Evolutionary conservation across 2,329 filamentous ascomycete species (phyloP), one percentile per base, ranked within the genome.

Genomic region (Sporothrix luriei): DNA sequence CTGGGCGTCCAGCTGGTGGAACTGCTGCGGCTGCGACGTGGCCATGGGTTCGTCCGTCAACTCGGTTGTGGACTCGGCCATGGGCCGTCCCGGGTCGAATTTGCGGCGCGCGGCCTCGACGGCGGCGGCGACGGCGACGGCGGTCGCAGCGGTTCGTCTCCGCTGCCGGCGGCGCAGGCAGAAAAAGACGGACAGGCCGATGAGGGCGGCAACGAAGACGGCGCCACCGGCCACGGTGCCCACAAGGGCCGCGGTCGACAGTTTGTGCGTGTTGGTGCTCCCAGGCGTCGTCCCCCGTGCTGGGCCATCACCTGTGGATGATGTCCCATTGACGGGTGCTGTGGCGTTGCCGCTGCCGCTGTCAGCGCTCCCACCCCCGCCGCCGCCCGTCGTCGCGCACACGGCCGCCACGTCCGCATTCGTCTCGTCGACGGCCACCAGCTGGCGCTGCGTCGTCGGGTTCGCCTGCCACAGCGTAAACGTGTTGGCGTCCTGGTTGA

Each of bases 401-500:
- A 14, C 26, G 9, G 52, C 29, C 0, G 61, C 40, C 4, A 48
- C 43, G 5, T 68, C 69, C 19, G 33, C 26, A 38, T 64, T 48
- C 4, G 26, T 38, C 19, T 24, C 51, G 66, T 71, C 71, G 46
- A 72, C 68, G 52, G 72, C 71, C 10, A 73, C 72, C 3, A 73
- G 68, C 24, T 71, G 66, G 2, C 38, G 40, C 29, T n/a, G 13
- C 14, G 66, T 66, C 3, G 70, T 72, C 0, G 69, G 57, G 48
- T 71, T 71, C 24, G 70, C 70, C 7, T 26, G 29, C 75, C 70
- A 74, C 29, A 75, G 68, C 40, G 72, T 74, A 48, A 75, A 76
- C 59, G 70, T 16, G 43, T 55, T 59, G 24, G 69, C 68, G 43
- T 76, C 75, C 59, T 78, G 71, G 69, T 79, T 76, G 61, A 77